Evolutionary conservation across 768 basidiomycete genomes (phyloP).

Genomic region (Podaxis carcinomalis): DNA sequence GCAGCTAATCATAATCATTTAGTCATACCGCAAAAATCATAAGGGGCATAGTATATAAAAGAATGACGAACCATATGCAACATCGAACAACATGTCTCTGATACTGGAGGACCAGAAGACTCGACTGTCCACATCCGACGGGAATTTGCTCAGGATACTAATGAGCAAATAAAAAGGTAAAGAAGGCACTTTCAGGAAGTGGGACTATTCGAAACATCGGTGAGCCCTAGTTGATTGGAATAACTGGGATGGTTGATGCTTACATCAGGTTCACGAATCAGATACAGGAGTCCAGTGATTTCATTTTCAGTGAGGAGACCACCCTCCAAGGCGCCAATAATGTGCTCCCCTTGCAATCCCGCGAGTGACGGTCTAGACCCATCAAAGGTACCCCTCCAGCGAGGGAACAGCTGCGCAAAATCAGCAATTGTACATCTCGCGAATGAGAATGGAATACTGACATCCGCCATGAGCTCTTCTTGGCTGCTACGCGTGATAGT

Average conservation of each 20-base stretch:
- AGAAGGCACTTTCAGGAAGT: constrained; percentile 82
- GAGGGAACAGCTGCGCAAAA: constrained; percentile 64
- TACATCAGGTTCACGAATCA: constrained; percentile 77
- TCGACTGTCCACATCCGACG: constrained; percentile 67
- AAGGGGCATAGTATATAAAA: neutral
- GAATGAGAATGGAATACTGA: constrained; percentile 28
- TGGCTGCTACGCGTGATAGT: constrained; percentile 79
- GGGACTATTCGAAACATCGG: constrained; percentile 47
- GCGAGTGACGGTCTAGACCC: constrained; percentile 64
- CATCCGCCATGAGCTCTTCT: constrained; percentile 79
- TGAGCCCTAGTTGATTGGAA: neutral
- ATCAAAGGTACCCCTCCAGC: constrained; percentile 74
- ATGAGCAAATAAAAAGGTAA: constrained; percentile 79
- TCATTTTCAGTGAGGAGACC: constrained; percentile 68
- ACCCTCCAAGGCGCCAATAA: constrained; percentile 57
- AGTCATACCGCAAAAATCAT: neutral
- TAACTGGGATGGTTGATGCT: constrained; percentile 18
- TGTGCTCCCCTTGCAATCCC: constrained; percentile 52
- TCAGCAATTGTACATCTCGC: neutral
- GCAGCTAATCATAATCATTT: neutral
- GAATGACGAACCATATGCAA: constrained; percentile 19
- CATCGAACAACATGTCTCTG: constrained; percentile 67
- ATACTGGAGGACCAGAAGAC: constrained; percentile 67
- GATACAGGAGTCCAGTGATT: constrained; percentile 57
- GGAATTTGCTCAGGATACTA: constrained; percentile 75